A percentile compares a stretch with the other conserved stretches of the same genome.
Evolutionary conservation across 2,329 filamentous ascomycete species (phyloP).

Genomic region (Polytolypa hystricis): DNA sequence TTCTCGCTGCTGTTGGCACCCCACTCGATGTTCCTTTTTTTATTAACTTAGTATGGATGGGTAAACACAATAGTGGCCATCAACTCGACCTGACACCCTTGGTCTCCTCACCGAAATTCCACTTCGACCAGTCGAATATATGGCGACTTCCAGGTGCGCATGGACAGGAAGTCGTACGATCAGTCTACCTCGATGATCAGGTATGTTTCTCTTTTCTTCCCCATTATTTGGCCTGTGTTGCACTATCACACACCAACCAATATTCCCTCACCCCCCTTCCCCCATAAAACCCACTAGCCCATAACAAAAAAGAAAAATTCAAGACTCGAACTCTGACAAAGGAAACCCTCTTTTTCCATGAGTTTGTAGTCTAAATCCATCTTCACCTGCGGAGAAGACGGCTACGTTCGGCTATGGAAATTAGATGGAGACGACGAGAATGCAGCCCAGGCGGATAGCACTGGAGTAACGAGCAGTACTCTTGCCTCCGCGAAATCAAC

Average conservation of each 20-base stretch:
- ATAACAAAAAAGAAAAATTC: too few relatives aligned
- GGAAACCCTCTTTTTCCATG: too few relatives aligned
- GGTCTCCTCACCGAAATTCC: conserved; percentile 24
- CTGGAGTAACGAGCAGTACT: conserved; percentile 9
- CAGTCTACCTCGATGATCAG: conserved; percentile 34
- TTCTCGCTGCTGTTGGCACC: conserved; percentile 3
- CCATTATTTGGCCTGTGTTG: neutral
- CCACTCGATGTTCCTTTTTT: too few relatives aligned
- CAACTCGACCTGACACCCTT: conserved; percentile 35
- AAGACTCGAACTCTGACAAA: too few relatives aligned
- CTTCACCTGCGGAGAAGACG: conserved; percentile 37
- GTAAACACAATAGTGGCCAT: too few relatives aligned
- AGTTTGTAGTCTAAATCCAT: conserved; percentile 31
- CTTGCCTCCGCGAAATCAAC: conserved; percentile 1
- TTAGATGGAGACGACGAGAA: conserved; percentile 11
- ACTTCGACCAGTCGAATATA: conserved; percentile 28
- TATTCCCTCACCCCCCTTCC: neutral
- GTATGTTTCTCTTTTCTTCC: conserved; percentile 19
- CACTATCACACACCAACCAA: conserved; percentile 6
- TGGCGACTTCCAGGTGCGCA: conserved; percentile 37
- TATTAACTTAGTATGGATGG: too few relatives aligned
- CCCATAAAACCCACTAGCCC: conserved; percentile 1
- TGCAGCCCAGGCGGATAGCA: conserved; percentile 5
- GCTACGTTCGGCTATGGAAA: conserved; percentile 30
- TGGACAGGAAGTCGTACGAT: conserved; percentile 38